These are phyloP conservation scores for Tulasnella sp. DNA, from an alignment of 768 basidiomycete genomes.

Conservation along the genomic window DNA sequence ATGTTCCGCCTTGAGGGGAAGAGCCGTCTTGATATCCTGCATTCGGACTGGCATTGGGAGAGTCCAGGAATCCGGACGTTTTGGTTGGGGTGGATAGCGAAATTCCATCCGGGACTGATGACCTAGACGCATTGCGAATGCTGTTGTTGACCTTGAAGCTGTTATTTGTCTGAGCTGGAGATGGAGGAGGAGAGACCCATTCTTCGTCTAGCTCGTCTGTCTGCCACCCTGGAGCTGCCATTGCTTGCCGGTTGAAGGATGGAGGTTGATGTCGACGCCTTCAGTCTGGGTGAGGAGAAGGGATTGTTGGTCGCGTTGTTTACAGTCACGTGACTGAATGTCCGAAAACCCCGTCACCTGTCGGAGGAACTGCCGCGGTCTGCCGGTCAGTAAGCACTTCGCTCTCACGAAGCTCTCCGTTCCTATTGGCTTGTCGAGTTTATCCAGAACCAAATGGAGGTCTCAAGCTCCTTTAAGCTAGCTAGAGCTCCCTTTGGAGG, in stretches of 20 bases:
- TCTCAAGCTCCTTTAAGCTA: neutral
- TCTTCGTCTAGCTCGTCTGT: conserved; percentile 86
- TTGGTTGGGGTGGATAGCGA: conserved; percentile 23
- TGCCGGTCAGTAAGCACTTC: too few relatives aligned
- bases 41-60: conserved; percentile 37
- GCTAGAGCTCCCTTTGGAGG: neutral
- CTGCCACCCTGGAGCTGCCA: conserved; percentile 57
- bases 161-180: conserved; percentile 25
- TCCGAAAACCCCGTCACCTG: neutral
- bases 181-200: conserved; percentile 43
- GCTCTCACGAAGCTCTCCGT: neutral
- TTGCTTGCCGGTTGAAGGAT: neutral
- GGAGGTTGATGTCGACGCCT: neutral
- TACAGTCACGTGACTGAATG: neutral
- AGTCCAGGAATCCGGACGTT: conserved; percentile 32
- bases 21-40: neutral
- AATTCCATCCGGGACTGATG: neutral
- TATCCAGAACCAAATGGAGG: neutral
- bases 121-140: neutral
- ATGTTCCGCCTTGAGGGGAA: conserved; percentile 42
- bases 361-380: neutral
- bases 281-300: neutral
- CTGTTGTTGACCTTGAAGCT: conserved; percentile 25
- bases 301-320: conserved; percentile 1
- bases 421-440: neutral